Percentiles rank a stretch among this genome's conserved stretches.
Evolutionary conservation across 2,329 filamentous ascomycete genomes (phyloP).

Genomic region (Xylaria sp.): DNA sequence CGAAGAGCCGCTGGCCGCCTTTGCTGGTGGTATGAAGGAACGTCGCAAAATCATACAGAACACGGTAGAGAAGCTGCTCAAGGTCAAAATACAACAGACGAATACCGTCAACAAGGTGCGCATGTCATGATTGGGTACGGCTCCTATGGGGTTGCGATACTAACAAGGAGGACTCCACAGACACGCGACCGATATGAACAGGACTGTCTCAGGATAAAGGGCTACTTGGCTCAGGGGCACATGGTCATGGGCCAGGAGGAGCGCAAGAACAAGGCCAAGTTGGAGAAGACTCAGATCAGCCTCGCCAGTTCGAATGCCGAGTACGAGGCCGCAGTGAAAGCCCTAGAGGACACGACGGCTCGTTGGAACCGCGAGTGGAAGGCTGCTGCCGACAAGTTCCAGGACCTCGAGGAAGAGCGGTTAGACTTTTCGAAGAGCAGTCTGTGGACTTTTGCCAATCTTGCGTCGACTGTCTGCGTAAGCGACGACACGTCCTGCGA

Average conservation of each 20-base stretch:
- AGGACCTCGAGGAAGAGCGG: slow-evolving; percentile 96
- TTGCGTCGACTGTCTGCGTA: slow-evolving; percentile 95
- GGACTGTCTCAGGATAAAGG: slow-evolving; percentile 97
- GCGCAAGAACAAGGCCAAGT: slow-evolving; percentile 97
- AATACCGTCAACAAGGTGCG: slow-evolving; percentile 87
- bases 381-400: slow-evolving; percentile 96
- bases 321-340: slow-evolving; percentile 92
- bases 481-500: slow-evolving; percentile 97
- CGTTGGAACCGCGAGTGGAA: slow-evolving; percentile 99
- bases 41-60: slow-evolving; percentile 94
- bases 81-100: slow-evolving; percentile 92
- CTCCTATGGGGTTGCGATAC: not conserved
- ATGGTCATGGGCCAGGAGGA: slow-evolving; percentile 99
- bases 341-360: slow-evolving; percentile 91
- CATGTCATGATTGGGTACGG: slow-evolving; percentile 1
- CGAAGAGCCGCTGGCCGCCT: slow-evolving; percentile 91
- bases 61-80: slow-evolving; percentile 92
- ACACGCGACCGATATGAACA: slow-evolving; percentile 95
- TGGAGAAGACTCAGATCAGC: slow-evolving; percentile 98
- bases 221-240: slow-evolving; percentile 96
- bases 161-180: slow-evolving; percentile 53
- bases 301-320: slow-evolving; percentile 90
- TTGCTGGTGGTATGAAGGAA: slow-evolving; percentile 95
- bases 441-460: slow-evolving; percentile 97
- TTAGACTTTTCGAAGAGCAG: slow-evolving; percentile 98